Conservation (phyloP, 2,329 filamentous ascomycete genomes). For the Fusarium xylarioides region DNA sequence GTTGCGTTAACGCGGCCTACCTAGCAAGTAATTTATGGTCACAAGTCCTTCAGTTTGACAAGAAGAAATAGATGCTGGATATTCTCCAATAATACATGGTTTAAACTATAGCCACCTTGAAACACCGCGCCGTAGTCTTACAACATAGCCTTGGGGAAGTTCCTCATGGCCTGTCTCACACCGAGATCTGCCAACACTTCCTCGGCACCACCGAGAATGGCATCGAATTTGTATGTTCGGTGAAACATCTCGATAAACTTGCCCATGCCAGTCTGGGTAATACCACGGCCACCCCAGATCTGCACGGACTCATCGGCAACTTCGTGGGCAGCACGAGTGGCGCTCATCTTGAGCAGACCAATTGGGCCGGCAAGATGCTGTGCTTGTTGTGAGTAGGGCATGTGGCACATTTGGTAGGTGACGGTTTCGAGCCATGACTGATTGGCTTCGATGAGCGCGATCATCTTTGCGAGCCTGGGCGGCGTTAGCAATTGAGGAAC, state of each 20-base stretch:
- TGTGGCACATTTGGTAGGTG: slow-evolving; percentile 88
- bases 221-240: slow-evolving; percentile 83
- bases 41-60: background rate
- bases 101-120: background rate
- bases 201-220: slow-evolving; percentile 82
- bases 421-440: slow-evolving; percentile 87
- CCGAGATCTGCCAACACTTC: slow-evolving; percentile 84
- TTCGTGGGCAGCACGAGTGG: slow-evolving; percentile 80
- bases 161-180: slow-evolving; percentile 83
- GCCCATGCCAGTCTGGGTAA: slow-evolving; percentile 87
- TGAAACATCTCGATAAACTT: slow-evolving; percentile 85
- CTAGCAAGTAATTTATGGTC: background rate
- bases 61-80: background rate
- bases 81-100: background rate
- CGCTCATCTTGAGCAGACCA: slow-evolving; percentile 81
- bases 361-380: slow-evolving; percentile 82
- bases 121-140: slow-evolving; percentile 51
- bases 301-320: slow-evolving; percentile 85
- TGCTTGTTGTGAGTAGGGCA: slow-evolving; percentile 81
- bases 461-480: slow-evolving; percentile 81
- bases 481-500: background rate
- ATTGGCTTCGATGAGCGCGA: slow-evolving; percentile 80
- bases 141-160: slow-evolving; percentile 85
- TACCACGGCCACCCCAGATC: slow-evolving; percentile 83
- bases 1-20: background rate